Evolutionary conservation across 164 flowering plant species (phyloP), one percentile per base, ranked within the genome.

Genomic region (Sedum album): DNA sequence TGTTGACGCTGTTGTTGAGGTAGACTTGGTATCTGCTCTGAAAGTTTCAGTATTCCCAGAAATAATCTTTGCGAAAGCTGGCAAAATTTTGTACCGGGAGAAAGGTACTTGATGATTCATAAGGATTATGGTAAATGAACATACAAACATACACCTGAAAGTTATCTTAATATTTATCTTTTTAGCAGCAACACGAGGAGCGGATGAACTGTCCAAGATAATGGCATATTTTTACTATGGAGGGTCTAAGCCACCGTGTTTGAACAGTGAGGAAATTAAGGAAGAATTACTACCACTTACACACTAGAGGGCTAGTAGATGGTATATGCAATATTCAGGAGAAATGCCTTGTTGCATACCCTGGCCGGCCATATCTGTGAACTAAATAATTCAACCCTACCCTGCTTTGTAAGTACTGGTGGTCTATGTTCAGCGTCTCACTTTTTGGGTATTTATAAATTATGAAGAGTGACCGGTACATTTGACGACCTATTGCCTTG

Each of bases 141-240:
- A 4, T 38, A 30, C 46, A n/a, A 36, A 10, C n/a, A 11, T 64
- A 64, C 10, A 8, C 39, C 25, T 64, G 5, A 23, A 13, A n/a
- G 44, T 33, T 65, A 18, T 36, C n/a, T 4, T 23, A 7, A 25
- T 5, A 10, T 0, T 11, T 65, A 14, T 17, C 6, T n/a, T 36
- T 36, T 21, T 31, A 69, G 38, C 85, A 88, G 97, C 26, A 2
- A 57, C 73, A 48, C 74, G 89, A 73, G 79, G 82, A 31, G 97
- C 96, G 60, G 98, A 89, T 68, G 96, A 94, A 70, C 73, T 88
- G 65, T 91, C 97, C 6, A 94, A 85, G 73, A 88, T 91, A 18
- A 94, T 94, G 98, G 97, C 96, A 28, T 91, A 82, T 83, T 91
- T 86, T 76, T 94, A 89, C 71, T 94, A 80, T 75, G 96, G 96